Evolutionary conservation across 352 stramenopile genomes (phyloP).

Genomic region (Hyphochytrium catenoides): DNA sequence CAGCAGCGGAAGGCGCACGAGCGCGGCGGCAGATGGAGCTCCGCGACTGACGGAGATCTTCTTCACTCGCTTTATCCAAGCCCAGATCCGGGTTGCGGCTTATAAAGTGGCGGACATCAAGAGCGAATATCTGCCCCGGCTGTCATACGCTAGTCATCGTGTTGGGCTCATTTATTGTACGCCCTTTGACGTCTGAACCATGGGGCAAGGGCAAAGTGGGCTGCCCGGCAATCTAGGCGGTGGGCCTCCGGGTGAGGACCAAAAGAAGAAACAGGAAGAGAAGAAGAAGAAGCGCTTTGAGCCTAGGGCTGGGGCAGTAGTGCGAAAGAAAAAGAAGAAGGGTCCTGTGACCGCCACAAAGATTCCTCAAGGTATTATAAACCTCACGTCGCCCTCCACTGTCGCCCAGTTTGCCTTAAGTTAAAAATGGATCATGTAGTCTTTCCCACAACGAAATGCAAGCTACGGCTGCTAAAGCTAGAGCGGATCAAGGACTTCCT

Average conservation of each 20-base stretch:
- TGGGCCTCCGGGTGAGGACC: constrained; percentile 41
- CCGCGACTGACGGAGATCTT: no score
- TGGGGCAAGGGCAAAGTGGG: constrained; percentile 61
- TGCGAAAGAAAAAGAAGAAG: constrained; percentile 75
- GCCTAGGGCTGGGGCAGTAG: constrained; percentile 49
- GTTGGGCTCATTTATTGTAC: no score
- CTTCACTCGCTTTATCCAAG: no score
- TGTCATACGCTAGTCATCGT: no score
- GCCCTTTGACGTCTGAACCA: no score
- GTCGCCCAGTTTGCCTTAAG: not conserved
- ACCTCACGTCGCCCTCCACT: not conserved
- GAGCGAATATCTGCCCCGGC: no score
- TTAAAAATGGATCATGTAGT: constrained; percentile 18
- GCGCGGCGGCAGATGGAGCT: no score
- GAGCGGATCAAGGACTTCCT: constrained; percentile 99
- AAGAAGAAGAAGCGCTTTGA: constrained; percentile 88
- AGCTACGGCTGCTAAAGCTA: constrained; percentile 96
- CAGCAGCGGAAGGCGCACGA: no score
- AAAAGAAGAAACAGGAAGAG: constrained; percentile 71
- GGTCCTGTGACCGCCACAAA: constrained; percentile 55
- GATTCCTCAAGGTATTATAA: constrained; percentile 27
- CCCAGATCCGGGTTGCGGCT: no score
- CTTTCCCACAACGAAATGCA: constrained; percentile 95
- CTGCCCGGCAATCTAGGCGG: constrained; percentile 33
- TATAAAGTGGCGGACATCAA: no score